phyloP scores from a whole-genome alignment of 805 yeast genomes.

The Kodamaea leandrae region DNA sequence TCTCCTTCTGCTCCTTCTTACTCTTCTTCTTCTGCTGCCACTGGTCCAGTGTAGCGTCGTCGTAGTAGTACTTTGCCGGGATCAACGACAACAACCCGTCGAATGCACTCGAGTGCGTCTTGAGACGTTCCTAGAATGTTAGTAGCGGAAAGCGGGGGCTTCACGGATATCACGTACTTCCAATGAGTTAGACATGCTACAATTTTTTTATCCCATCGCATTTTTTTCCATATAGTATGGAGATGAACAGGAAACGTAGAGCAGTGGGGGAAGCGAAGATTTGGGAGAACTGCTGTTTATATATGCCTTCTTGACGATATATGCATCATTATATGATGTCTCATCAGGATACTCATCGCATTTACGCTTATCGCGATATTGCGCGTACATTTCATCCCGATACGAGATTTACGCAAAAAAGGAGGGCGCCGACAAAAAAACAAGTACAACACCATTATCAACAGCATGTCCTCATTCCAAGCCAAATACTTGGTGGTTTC shows the following conservation, averaged over 20 bases:
- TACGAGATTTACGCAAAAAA: constrained; percentile 1
- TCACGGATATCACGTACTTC: constrained; percentile 46
- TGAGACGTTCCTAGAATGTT: constrained; percentile 61
- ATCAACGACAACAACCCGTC: constrained; percentile 86
- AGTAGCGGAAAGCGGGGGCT: constrained; percentile 20
- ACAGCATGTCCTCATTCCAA: constrained; percentile 4
- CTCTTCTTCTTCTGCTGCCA: constrained; percentile 84
- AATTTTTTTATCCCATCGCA: constrained; percentile 10
- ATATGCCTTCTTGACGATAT: no score
- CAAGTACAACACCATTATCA: no score
- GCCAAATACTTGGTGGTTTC: constrained; percentile 55
- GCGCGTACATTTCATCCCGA: neutral
- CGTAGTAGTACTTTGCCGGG: constrained; percentile 92
- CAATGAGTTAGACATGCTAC: constrained; percentile 53
- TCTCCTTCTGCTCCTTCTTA: constrained; percentile 58
- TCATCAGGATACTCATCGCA: no score
- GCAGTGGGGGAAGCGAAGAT: neutral
- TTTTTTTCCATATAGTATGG: neutral
- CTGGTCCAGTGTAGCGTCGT: constrained; percentile 83
- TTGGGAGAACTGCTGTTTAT: no score
- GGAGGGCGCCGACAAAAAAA: constrained; percentile 6
- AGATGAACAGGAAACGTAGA: no score
- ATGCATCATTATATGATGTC: no score
- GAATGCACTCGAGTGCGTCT: constrained; percentile 77
- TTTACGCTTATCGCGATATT: no score